These are phyloP conservation scores for Hebeloma cylindrosporum DNA, from an alignment of 768 basidiomycete genomes.

Conservation along the genomic window DNA sequence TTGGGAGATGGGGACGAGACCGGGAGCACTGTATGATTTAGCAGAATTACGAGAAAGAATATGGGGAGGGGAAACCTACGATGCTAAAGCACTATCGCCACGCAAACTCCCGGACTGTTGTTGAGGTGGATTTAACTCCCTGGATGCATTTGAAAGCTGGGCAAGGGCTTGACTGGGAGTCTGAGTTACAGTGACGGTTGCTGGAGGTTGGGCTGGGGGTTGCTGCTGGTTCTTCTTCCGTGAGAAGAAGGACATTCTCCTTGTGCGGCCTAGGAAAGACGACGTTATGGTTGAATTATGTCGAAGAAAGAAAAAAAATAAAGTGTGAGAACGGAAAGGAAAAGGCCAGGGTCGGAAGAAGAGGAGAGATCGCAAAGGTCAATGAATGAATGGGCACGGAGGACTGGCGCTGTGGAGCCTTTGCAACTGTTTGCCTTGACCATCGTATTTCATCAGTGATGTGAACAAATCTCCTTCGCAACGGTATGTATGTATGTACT, in stretches of 20 bases:
- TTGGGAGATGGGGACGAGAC: conserved; percentile 20
- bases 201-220: conserved; percentile 42
- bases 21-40: conserved; percentile 20
- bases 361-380: neutral
- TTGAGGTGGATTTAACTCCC: conserved; percentile 23
- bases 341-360: conserved; percentile 3
- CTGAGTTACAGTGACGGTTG: conserved; percentile 57
- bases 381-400: conserved; percentile 6
- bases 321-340: conserved; percentile 13
- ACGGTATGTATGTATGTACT: conserved; percentile 7
- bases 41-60: neutral
- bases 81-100: conserved; percentile 22
- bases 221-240: conserved; percentile 82
- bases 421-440: conserved; percentile 26
- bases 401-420: conserved; percentile 15
- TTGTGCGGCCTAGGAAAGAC: conserved; percentile 62
- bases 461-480: conserved; percentile 16
- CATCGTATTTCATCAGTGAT: conserved; percentile 20
- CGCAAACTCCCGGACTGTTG: conserved; percentile 31
- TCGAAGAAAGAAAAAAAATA: conserved; percentile 2
- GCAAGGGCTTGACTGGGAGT: conserved; percentile 69
- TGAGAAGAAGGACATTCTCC: conserved; percentile 93
- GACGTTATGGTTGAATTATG: conserved; percentile 58
- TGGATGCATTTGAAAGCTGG: conserved; percentile 42
- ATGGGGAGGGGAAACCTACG: conserved; percentile 13